phyloP scores from a whole-genome alignment of 441 rosid genomes.

The Eugenia klotzschiana region DNA sequence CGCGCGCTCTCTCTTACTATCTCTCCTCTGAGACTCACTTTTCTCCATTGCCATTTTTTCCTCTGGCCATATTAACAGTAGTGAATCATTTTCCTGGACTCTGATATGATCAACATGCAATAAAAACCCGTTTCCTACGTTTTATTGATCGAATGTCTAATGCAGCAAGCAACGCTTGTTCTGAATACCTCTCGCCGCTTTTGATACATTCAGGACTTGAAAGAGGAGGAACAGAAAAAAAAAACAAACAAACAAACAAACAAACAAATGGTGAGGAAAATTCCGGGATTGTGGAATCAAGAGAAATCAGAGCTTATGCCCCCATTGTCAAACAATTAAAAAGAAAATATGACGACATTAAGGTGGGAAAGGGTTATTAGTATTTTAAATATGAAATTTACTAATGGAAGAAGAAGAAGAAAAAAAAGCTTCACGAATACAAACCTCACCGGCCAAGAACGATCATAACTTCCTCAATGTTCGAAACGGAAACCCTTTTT shows the following conservation, averaged over 20 bases:
- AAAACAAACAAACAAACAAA: no score
- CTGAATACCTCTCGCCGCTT: conserved; percentile 86
- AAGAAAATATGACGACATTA: background rate
- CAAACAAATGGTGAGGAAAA: conserved; percentile 33
- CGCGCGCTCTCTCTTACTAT: no score
- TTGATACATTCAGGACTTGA: conserved; percentile 75
- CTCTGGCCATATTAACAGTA: no score
- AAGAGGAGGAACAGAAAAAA: conserved; percentile 71
- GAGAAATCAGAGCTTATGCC: background rate
- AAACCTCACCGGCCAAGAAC: background rate
- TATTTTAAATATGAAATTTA: background rate
- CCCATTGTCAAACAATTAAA: background rate
- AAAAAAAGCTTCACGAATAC: background rate
- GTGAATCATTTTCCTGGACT: no score
- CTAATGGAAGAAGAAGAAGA: background rate
- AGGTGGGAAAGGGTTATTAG: background rate
- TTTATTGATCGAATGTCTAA: background rate
- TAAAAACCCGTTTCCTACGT: no score
- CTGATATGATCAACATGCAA: no score
- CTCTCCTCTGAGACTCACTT: no score
- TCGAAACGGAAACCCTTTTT: background rate
- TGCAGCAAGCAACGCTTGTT: conserved; percentile 87
- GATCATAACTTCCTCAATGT: background rate
- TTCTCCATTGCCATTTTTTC: no score
- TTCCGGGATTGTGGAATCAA: background rate